Conservation (phyloP, 2,329 filamentous ascomycete species). For the Alternaria ventricosa region DNA sequence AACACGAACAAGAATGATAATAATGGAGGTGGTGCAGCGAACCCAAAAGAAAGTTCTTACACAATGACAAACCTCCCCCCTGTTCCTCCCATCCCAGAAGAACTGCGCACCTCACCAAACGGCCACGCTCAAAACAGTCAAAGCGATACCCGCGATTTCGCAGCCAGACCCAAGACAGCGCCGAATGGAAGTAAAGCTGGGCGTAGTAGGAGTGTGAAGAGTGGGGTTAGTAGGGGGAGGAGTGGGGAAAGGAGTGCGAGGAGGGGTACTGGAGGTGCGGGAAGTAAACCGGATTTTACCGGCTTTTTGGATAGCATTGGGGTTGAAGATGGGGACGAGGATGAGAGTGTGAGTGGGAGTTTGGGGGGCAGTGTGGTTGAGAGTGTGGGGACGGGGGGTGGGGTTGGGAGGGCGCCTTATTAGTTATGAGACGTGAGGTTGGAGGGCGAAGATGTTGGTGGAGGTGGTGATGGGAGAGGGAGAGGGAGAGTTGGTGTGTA, state of each 20-base stretch:
- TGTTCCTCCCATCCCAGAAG: slow-evolving; percentile 43
- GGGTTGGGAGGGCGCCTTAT: slow-evolving; percentile 35
- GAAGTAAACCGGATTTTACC: slow-evolving; percentile 37
- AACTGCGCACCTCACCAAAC: slow-evolving; percentile 16
- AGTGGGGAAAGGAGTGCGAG: slow-evolving; percentile 24
- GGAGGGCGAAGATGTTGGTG: no score
- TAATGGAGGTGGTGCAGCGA: background rate
- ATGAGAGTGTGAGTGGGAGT: background rate
- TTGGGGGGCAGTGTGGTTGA: slow-evolving; percentile 4
- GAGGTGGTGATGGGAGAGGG: no score
- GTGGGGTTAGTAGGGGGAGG: slow-evolving; percentile 24
- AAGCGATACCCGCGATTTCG: slow-evolving; percentile 16
- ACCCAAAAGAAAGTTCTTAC: slow-evolving; percentile 12
- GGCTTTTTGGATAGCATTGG: slow-evolving; percentile 47
- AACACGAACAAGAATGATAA: slow-evolving; percentile 6
- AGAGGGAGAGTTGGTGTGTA: background rate
- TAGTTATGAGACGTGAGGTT: slow-evolving; percentile 4
- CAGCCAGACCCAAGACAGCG: slow-evolving; percentile 30
- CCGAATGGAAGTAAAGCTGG: slow-evolving; percentile 22
- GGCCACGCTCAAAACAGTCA: slow-evolving; percentile 6
- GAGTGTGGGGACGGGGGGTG: slow-evolving; percentile 24
- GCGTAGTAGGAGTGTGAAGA: slow-evolving; percentile 32
- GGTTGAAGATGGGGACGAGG: slow-evolving; percentile 26
- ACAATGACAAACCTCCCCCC: slow-evolving; percentile 34
- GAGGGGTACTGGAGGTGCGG: background rate